These are phyloP conservation scores for Prunus mira DNA, from an alignment of 306 rosid species.

Conservation along the genomic window DNA sequence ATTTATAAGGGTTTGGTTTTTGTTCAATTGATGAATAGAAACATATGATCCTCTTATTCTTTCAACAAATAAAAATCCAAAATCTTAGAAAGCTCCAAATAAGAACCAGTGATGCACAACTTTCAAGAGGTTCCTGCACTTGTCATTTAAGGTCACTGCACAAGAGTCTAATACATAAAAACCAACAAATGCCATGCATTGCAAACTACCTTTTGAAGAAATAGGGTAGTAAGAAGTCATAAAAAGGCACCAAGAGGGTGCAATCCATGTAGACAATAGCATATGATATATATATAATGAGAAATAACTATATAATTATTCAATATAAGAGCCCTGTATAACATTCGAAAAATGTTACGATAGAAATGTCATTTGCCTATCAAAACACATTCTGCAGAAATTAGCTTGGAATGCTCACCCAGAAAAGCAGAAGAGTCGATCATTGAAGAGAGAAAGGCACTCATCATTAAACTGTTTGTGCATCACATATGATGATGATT, in stretches of 20 bases:
- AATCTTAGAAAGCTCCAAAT: not conserved
- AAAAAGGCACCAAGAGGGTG: no score
- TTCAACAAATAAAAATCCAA: not conserved
- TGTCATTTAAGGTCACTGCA: no score
- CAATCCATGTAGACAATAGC: no score
- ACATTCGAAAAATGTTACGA: not conserved
- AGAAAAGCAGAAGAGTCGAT: conserved; percentile 57
- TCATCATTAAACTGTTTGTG: conserved; percentile 43
- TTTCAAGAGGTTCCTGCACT: not conserved
- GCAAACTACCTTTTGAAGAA: no score
- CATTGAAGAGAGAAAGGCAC: conserved; percentile 43
- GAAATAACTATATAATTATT: not conserved
- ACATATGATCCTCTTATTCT: not conserved
- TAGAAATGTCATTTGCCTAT: no score
- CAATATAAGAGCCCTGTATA: not conserved
- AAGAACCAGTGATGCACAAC: not conserved
- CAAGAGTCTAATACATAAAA: no score
- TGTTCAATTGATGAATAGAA: not conserved
- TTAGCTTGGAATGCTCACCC: conserved; percentile 45
- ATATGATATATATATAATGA: not conserved
- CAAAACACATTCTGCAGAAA: not conserved
- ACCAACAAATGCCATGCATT: no score
- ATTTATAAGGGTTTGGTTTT: no score
- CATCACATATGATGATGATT: conserved; percentile 31
- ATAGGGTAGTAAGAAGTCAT: no score